A percentile compares a stretch with the other conserved stretches of the same genome.
These are phyloP conservation scores for Candida tibetensis DNA, from an alignment of 805 yeast genomes.

Conservation along the genomic window DNA sequence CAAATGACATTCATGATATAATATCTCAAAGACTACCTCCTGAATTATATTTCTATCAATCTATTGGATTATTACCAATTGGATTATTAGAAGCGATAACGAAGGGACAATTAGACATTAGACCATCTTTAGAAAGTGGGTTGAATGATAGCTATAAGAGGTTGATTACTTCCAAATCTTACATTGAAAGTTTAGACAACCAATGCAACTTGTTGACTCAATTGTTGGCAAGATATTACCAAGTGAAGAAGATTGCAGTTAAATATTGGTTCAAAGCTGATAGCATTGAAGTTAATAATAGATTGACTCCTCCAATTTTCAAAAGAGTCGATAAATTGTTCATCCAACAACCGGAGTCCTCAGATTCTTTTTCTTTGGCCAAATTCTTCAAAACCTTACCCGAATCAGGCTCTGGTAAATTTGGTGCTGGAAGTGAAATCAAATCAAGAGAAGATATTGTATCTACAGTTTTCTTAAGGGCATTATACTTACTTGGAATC, in stretches of 20 bases:
- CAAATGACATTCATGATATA: conserved; percentile 77
- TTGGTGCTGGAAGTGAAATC: conserved; percentile 24
- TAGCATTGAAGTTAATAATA: conserved; percentile 45
- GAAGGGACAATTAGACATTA: conserved; percentile 58
- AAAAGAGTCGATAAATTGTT: conserved; percentile 29
- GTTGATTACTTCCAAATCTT: conserved; percentile 46
- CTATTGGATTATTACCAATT: conserved; percentile 68
- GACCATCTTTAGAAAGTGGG: conserved; percentile 67
- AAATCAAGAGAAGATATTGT: conserved; percentile 51
- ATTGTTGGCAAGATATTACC: conserved; percentile 79
- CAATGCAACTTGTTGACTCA: conserved; percentile 68
- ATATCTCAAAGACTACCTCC: conserved; percentile 84
- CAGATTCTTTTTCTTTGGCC: conserved; percentile 23
- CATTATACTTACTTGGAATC: conserved; percentile 51
- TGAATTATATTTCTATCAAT: conserved; percentile 77
- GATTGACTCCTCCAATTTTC: conserved; percentile 53
- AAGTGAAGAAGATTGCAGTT: conserved; percentile 61
- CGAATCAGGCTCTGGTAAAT: conserved; percentile 23
- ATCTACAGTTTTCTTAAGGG: conserved; percentile 53
- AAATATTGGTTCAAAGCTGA: conserved; percentile 54
- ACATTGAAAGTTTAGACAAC: conserved; percentile 53
- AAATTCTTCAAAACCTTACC: conserved; percentile 21
- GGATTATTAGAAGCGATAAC: conserved; percentile 65
- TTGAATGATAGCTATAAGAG: conserved; percentile 54
- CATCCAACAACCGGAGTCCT: conserved; percentile 10